Conservation (phyloP, 257 asterid species). For the Capsicum rhomboideum region DNA sequence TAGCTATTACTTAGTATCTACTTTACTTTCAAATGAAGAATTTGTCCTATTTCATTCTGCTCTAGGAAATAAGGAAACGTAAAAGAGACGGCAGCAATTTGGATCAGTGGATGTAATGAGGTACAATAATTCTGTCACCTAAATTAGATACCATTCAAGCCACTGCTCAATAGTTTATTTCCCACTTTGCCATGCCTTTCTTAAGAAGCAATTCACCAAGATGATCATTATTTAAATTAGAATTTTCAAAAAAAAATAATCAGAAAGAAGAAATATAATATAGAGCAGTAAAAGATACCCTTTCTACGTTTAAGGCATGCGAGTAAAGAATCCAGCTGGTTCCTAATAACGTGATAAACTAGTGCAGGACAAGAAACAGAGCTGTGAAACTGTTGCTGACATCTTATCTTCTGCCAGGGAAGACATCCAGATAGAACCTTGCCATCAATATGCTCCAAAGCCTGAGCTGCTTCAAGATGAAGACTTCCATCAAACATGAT, state of each 20-base stretch:
- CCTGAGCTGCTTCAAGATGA: constrained; percentile 89
- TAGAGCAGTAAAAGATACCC: constrained; percentile 31
- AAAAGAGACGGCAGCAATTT: neutral
- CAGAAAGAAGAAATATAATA: neutral
- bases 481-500: constrained; percentile 72
- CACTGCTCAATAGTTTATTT: neutral
- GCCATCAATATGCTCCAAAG: constrained; percentile 69
- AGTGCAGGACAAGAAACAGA: constrained; percentile 73
- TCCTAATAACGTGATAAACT: constrained; percentile 53
- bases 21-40: neutral
- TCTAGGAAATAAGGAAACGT: neutral
- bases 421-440: constrained; percentile 65
- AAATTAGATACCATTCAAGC: neutral
- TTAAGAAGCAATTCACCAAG: neutral
- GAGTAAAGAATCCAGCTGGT: constrained; percentile 43
- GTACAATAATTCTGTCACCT: neutral
- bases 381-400: constrained; percentile 64
- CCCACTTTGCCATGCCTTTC: neutral
- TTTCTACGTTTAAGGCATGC: constrained; percentile 30
- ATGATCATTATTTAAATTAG: neutral
- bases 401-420: constrained; percentile 77
- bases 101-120: neutral
- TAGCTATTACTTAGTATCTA: neutral
- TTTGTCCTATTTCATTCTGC: neutral
- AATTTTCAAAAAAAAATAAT: neutral